phyloP scores from a whole-genome alignment of 2,329 filamentous ascomycete genomes.

The Leptographium flavum region DNA sequence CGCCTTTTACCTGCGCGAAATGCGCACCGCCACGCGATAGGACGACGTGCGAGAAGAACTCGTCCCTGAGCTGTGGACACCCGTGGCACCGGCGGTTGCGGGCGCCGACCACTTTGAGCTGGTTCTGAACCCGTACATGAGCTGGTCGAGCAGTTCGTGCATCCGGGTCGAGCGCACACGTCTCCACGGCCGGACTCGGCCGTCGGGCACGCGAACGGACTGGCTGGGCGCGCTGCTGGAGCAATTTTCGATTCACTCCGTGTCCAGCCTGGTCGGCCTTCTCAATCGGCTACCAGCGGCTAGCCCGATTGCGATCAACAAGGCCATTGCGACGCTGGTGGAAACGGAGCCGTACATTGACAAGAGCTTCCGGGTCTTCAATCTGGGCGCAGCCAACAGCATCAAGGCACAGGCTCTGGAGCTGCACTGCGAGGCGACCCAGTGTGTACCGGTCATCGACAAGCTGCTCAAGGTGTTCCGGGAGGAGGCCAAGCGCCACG shows the following conservation, averaged over 20 bases:
- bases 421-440: slow-evolving; percentile 12
- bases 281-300: slow-evolving; percentile 11
- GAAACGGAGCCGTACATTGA: slow-evolving; percentile 14
- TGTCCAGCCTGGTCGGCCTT: slow-evolving; percentile 8
- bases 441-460: slow-evolving; percentile 12
- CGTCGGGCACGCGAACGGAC: slow-evolving; percentile 11
- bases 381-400: slow-evolving; percentile 13
- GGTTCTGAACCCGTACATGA: slow-evolving; percentile 14
- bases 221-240: slow-evolving; percentile 11
- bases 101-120: slow-evolving; percentile 14
- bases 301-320: slow-evolving; percentile 12
- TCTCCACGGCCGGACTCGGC: background rate
- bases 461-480: slow-evolving; percentile 11
- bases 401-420: slow-evolving; percentile 13
- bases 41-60: slow-evolving; percentile 12
- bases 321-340: slow-evolving; percentile 10
- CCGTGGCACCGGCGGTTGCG: slow-evolving; percentile 9
- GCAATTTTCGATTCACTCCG: slow-evolving; percentile 11
- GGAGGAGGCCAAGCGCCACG: slow-evolving; percentile 8
- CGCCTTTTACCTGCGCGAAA: slow-evolving; percentile 12
- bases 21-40: slow-evolving; percentile 12
- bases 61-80: slow-evolving; percentile 10
- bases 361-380: slow-evolving; percentile 15
- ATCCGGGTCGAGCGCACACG: slow-evolving; percentile 12
- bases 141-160: slow-evolving; percentile 9